Percentiles rank a stretch among this genome's conserved stretches.
Evolutionary conservation across 2,329 filamentous ascomycete species (phyloP).

Genomic region (Venturia carpophila): DNA sequence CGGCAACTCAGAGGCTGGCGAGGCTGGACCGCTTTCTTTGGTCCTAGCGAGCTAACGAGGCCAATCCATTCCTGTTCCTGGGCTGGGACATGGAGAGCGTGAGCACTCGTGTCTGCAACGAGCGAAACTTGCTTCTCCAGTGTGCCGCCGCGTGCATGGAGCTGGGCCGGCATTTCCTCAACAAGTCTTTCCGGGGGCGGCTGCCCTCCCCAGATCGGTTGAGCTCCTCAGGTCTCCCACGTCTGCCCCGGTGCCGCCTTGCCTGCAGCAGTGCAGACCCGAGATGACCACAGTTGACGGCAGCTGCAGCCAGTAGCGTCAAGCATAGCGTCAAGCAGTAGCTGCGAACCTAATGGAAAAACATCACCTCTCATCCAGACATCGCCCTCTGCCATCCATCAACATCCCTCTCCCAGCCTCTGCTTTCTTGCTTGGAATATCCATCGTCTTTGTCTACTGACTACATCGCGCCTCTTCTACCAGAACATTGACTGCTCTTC

Average conservation of each 20-base stretch:
- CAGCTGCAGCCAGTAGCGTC: neutral
- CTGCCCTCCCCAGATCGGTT: conserved; percentile 1
- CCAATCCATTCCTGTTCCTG: neutral
- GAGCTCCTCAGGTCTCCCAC: neutral
- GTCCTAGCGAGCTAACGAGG: neutral
- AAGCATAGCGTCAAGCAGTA: neutral
- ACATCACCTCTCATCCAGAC: neutral
- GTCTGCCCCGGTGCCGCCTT: too few species aligned
- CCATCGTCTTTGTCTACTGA: neutral
- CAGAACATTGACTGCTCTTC: neutral
- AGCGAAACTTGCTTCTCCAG: neutral
- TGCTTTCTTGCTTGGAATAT: neutral
- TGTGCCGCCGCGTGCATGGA: neutral
- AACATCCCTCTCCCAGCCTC: neutral
- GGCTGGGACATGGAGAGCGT: neutral
- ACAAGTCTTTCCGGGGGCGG: neutral
- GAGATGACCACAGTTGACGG: neutral
- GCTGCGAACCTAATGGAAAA: too few species aligned
- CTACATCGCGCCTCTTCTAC: neutral
- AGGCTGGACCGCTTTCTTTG: neutral
- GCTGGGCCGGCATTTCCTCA: neutral
- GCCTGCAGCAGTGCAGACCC: neutral
- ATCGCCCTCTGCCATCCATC: neutral
- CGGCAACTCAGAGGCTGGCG: neutral
- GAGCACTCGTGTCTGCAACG: neutral